Percentiles rank a stretch among this genome's conserved stretches.
These are phyloP conservation scores for Russula virescens DNA, from an alignment of 768 basidiomycete genomes.

Conservation along the genomic window DNA sequence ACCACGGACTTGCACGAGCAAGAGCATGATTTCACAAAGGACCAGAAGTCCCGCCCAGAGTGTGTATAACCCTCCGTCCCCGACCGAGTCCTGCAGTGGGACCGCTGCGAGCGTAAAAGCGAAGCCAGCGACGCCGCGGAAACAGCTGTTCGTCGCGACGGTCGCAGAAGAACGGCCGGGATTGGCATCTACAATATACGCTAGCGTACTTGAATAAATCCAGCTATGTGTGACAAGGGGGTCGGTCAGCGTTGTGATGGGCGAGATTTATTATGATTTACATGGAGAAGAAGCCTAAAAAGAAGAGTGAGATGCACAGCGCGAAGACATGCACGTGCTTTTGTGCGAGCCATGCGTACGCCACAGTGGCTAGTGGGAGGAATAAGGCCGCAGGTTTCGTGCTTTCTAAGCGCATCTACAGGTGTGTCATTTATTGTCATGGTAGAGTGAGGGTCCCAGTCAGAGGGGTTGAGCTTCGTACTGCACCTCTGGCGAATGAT, in stretches of 20 bases:
- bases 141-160: no score
- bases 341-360: conserved; percentile 41
- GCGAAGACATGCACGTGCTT: no score
- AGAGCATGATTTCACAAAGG: neutral
- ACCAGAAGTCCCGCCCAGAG: neutral
- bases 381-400: conserved; percentile 50
- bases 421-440: neutral
- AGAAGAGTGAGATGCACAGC: no score
- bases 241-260: neutral
- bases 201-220: neutral
- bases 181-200: neutral
- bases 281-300: no score
- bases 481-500: no score
- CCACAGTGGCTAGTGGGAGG: conserved; percentile 55
- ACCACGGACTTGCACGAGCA: no score
- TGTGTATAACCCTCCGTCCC: neutral
- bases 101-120: neutral
- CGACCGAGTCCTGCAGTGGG: neutral
- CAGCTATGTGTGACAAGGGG: neutral
- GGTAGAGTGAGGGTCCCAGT: no score
- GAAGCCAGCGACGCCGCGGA: neutral
- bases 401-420: conserved; percentile 67
- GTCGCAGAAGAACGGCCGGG: neutral
- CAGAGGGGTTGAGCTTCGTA: no score
- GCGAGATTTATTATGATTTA: neutral